Evolutionary conservation across 306 rosid genomes (phyloP).

Genomic region (Prunus armeniaca): DNA sequence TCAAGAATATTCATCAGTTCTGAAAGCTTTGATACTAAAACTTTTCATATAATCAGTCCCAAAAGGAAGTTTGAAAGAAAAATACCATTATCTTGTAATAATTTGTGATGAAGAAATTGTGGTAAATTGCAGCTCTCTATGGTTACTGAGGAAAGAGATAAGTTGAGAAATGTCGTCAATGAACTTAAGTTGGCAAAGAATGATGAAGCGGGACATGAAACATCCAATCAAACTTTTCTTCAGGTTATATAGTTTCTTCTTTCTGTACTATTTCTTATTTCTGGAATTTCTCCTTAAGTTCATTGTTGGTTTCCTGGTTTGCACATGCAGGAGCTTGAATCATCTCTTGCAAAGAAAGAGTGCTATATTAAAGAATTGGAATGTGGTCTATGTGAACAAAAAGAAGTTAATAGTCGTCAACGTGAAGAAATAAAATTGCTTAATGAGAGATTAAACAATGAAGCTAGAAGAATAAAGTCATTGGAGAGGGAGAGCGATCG

Average conservation of each 20-base stretch:
- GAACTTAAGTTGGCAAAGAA: constrained; percentile 40
- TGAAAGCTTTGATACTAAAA: not conserved
- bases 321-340: constrained; percentile 67
- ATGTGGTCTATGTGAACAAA: constrained; percentile 51
- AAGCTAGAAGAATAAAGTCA: constrained; percentile 68
- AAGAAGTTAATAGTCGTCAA: constrained; percentile 51
- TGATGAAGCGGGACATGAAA: constrained; percentile 45
- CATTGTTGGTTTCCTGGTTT: constrained; percentile 31
- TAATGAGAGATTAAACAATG: constrained; percentile 61
- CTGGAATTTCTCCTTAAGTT: constrained; percentile 16
- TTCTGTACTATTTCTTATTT: constrained; percentile 15
- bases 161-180: constrained; percentile 49
- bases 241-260: constrained; percentile 42
- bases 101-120: constrained; percentile 5
- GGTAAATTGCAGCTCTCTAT: constrained; percentile 64
- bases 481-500: constrained; percentile 84
- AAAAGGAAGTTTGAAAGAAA: not conserved
- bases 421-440: constrained; percentile 67
- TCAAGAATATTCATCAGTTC: not conserved
- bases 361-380: constrained; percentile 65
- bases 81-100: constrained; percentile 6
- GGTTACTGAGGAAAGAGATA: constrained; percentile 77
- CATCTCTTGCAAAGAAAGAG: constrained; percentile 63
- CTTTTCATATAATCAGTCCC: not conserved
- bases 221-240: constrained; percentile 37